A percentile compares a stretch with the other conserved stretches of the same genome.
These are phyloP conservation scores for Plantago coronopus DNA, from an alignment of 305 asterid genomes.

Conservation along the genomic window DNA sequence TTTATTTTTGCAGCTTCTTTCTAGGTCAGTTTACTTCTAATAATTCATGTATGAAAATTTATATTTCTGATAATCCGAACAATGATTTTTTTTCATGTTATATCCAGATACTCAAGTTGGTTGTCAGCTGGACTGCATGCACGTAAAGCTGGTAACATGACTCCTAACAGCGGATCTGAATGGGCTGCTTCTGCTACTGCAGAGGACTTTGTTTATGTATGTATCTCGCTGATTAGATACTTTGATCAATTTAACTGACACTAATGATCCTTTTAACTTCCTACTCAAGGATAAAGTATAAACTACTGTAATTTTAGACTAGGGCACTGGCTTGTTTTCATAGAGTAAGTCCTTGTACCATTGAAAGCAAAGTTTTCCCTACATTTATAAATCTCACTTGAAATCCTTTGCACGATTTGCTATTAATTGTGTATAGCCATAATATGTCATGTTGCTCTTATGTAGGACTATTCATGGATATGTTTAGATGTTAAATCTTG, in stretches of 20 bases:
- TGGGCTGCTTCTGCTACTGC: conserved; percentile 86
- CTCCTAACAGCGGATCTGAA: conserved; percentile 58
- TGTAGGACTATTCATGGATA: no score
- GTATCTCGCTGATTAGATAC: conserved; percentile 30
- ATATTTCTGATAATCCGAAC: conserved; percentile 17
- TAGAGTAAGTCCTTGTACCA: conserved; percentile 11
- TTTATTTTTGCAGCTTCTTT: conserved; percentile 83
- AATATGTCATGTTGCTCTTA: no score
- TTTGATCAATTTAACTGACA: conserved; percentile 14
- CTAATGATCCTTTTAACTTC: conserved; percentile 8
- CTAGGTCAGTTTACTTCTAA: conserved; percentile 53
- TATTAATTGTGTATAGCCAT: no score
- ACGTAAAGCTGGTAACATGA: conserved; percentile 56
- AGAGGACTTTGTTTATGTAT: conserved; percentile 77
- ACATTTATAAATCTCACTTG: no score
- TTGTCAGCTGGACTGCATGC: conserved; percentile 74
- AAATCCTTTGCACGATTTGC: no score
- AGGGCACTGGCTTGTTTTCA: conserved; percentile 7
- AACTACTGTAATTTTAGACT: background rate
- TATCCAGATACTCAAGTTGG: conserved; percentile 79
- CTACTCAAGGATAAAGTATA: conserved; percentile 22
- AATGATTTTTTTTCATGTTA: conserved; percentile 15
- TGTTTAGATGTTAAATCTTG: no score
- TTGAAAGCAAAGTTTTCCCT: background rate
- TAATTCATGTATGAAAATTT: conserved; percentile 1